Conservation (phyloP, 1,284 basidiomycete species). For the Austroboletus niveus region DNA sequence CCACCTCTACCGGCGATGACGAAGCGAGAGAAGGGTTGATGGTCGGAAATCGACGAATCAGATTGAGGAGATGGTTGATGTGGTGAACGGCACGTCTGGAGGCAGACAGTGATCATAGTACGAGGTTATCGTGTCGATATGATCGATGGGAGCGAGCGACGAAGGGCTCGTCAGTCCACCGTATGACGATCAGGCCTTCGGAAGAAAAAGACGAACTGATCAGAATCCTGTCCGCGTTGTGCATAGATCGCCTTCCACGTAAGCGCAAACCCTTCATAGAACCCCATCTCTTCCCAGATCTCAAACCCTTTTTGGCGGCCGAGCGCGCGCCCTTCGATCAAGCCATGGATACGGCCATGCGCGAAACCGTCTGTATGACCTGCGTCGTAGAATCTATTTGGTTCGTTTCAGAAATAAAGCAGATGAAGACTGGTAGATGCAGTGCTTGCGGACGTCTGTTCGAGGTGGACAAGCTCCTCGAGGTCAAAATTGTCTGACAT, state of each 20-base stretch:
- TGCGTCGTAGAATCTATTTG: constrained; percentile 70
- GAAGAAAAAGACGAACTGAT: constrained; percentile 44
- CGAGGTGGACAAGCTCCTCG: constrained; percentile 65
- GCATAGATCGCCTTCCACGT: constrained; percentile 61
- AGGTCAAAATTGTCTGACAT: constrained; percentile 54
- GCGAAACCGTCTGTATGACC: constrained; percentile 78
- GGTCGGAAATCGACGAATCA: constrained; percentile 76
- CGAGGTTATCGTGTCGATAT: too few species aligned
- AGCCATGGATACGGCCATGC: constrained; percentile 87
- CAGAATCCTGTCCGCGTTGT: constrained; percentile 35
- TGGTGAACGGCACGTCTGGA: constrained; percentile 63
- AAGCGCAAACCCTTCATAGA: constrained; percentile 81
- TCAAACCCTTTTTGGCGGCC: constrained; percentile 92
- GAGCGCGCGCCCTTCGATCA: constrained; percentile 89
- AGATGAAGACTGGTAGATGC: too few species aligned
- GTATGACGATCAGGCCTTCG: neutral
- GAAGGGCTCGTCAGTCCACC: neutral
- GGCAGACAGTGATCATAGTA: neutral
- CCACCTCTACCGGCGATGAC: constrained; percentile 13
- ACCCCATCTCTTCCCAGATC: constrained; percentile 96
- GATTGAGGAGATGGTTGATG: constrained; percentile 64
- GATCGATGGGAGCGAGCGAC: too few species aligned
- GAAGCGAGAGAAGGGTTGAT: constrained; percentile 58
- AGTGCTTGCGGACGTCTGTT: constrained; percentile 56
- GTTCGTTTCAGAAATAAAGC: neutral